These are phyloP conservation scores for Ophiostoma montium DNA, from an alignment of 2,329 filamentous ascomycete species.

Conservation along the genomic window DNA sequence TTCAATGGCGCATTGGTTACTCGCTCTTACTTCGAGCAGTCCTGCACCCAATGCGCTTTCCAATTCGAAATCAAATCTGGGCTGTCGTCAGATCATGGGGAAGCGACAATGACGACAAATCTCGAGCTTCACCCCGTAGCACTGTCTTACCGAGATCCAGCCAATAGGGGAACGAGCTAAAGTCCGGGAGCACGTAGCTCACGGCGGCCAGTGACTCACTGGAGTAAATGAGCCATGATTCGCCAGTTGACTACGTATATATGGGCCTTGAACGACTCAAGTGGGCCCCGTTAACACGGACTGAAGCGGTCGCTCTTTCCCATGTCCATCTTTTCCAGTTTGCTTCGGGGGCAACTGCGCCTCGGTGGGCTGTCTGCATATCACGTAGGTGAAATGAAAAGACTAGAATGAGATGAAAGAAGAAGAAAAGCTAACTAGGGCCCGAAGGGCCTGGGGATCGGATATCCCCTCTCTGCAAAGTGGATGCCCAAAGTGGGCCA, in stretches of 20 bases:
- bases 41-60: neutral
- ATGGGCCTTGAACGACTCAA: neutral
- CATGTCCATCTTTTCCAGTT: neutral
- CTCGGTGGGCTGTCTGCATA: constrained; percentile 6
- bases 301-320: neutral
- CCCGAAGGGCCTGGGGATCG: no score
- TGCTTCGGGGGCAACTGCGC: constrained; percentile 6
- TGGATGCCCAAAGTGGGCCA: no score
- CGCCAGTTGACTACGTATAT: neutral
- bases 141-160: neutral
- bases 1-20: neutral
- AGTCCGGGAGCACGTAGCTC: neutral
- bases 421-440: no score
- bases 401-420: no score
- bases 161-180: neutral
- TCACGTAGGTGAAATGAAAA: no score
- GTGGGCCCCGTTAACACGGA: neutral
- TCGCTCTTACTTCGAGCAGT: neutral
- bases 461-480: no score
- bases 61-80: no score
- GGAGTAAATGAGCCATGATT: neutral
- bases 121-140: neutral
- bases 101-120: neutral
- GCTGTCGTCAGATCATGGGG: neutral
- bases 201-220: constrained; percentile 1